phyloP scores from a whole-genome alignment of 1,139 yeast species.

The Trichomonascaceae sp. region DNA sequence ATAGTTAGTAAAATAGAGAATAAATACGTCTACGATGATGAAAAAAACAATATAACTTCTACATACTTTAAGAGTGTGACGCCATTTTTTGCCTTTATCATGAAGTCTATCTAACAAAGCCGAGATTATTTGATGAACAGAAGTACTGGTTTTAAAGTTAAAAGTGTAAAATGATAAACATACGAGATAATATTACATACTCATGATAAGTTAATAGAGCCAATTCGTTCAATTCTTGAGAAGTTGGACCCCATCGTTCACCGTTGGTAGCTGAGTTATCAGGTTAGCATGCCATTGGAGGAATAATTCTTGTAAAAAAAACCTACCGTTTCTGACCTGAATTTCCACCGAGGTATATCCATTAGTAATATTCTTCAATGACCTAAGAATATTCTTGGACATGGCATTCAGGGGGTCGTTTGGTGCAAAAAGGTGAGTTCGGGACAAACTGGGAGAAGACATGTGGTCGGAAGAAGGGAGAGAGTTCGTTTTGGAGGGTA shows the following conservation, averaged over 20 bases:
- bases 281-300: not conserved
- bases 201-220: constrained; percentile 65
- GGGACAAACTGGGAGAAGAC: not conserved
- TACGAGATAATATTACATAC: constrained; percentile 10
- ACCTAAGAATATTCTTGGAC: constrained; percentile 62
- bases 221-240: constrained; percentile 77
- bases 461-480: not conserved
- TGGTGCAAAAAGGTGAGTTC: not conserved
- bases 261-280: constrained; percentile 60
- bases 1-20: not conserved
- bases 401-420: not conserved
- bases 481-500: no score
- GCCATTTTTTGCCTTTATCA: constrained; percentile 97
- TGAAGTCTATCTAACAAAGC: constrained; percentile 87
- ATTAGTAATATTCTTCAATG: constrained; percentile 84
- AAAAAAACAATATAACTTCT: not conserved
- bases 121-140: constrained; percentile 84
- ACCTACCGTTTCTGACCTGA: constrained; percentile 58
- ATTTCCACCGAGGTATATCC: constrained; percentile 86
- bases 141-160: constrained; percentile 37
- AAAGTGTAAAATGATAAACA: not conserved
- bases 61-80: constrained; percentile 73
- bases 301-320: not conserved
- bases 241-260: constrained; percentile 78
- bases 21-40: not conserved